These are phyloP conservation scores for Ophiostoma perfectum DNA, from an alignment of 2,329 filamentous ascomycete species.

Conservation along the genomic window DNA sequence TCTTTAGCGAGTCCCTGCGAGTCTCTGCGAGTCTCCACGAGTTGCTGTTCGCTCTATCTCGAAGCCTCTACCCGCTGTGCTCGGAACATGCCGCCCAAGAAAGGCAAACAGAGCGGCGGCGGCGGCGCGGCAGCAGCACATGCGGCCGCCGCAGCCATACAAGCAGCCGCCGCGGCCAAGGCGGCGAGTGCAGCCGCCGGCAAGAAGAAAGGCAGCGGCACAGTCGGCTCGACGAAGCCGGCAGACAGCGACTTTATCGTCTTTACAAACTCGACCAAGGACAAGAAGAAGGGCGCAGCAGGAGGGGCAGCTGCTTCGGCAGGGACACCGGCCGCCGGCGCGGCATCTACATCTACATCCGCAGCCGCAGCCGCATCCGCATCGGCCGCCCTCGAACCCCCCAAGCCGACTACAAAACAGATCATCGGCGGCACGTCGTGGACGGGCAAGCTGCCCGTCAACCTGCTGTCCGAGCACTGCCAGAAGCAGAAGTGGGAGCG, in stretches of 20 bases:
- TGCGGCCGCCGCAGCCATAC: constrained; percentile 18
- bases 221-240: constrained; percentile 29
- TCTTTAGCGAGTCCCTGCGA: too few relatives aligned
- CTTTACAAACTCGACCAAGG: constrained; percentile 55
- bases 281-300: constrained; percentile 36
- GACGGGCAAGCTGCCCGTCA: constrained; percentile 95
- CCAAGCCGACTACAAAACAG: constrained; percentile 64
- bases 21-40: too few relatives aligned
- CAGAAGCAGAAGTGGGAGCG: constrained; percentile 95
- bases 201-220: constrained; percentile 24
- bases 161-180: constrained; percentile 16
- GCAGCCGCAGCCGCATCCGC: constrained; percentile 14
- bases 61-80: not conserved
- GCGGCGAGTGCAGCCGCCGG: constrained; percentile 13
- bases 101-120: constrained; percentile 20
- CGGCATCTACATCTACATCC: constrained; percentile 17
- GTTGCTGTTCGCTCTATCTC: not conserved
- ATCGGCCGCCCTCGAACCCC: constrained; percentile 36
- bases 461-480: constrained; percentile 87
- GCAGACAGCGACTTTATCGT: constrained; percentile 51
- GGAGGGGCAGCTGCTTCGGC: not conserved
- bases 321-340: not conserved
- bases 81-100: constrained; percentile 23
- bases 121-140: constrained; percentile 16
- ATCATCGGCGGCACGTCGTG: constrained; percentile 91